Evolutionary conservation across 805 yeast species (phyloP), one percentile per base, ranked within the genome.

Genomic region (Cyberlindnera amylophila): DNA sequence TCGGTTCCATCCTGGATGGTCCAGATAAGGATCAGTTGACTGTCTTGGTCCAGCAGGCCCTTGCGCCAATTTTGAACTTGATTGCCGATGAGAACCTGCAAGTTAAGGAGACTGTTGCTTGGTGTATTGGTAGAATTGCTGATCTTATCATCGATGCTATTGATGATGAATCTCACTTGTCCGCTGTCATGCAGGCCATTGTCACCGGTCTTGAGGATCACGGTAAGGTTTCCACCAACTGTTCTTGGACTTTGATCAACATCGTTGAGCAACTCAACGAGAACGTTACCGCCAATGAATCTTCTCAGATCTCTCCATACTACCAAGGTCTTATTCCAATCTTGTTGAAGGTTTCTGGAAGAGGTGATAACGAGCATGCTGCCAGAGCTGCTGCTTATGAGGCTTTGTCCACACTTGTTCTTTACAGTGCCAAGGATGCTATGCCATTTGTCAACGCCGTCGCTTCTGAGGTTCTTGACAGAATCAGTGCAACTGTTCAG

Each of bases 41-140:
- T 38, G 65, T 66, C 7, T 73, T 89, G 40, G 82, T 91, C 48
- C 78, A 75, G 27, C 91, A 86, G 69, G 97, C 98, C 3, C 70
- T 93, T 49, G 77, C 76, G 27, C 88, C 96, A 16, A 83, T 93
- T 43, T 70, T 90, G 42, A 61, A 63, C 13, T 72, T 91, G 60
- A 87, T 90, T 68, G 70, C 66, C 32, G 98, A 93, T 64, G 75
- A 78, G 23, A 69, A 75, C 28, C 70, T 88, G 51, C 96, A 88
- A 59, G 99, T 93, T 21, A 85, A 87, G 61, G 99, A 93, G 61
- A 90, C 99, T 1, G 96, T 89, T 27, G 95, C 98, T 4, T 93
- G 99, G 99, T 91, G 98, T 68, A 71, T 93, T 47, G 99, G 99
- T 44, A 80, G 96, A 65, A 87, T 93, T 54, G 95, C 97, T 10